Base-by-base conservation (phyloP, 306 rosid species). In the Casuarina equisetifolia region DNA sequence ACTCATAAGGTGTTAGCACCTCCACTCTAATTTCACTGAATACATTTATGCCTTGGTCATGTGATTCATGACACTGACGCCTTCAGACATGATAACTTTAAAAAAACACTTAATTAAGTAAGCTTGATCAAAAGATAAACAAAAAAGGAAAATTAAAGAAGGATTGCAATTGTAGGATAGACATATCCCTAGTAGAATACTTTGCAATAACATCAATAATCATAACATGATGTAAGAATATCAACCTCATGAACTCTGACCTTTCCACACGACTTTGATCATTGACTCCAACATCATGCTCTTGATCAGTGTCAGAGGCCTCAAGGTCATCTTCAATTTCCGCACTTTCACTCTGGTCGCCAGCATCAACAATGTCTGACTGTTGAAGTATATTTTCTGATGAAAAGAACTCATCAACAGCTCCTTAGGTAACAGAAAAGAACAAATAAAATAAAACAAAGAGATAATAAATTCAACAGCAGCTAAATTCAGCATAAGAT, bases 291-390 rank as follows among this genome's bases (percentile, higher is more conserved):
- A 73, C 73, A 20, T 79, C 64, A 62, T 82, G 80, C 69, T 91
- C 96, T 67, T 81, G 85, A 84, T 87, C 89, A 6, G 85, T 85
- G 69, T n/a, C 78, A 67, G 92, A 89, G 81, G 72, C 43, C 67
- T 82, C 91, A 40, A 25, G 67, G 10, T 82, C 88, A 58, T 76
- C 86, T 73, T 87, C 97, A 73, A 75, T 82, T 81, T 85, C 92
- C 81, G 69, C 74, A 63, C 77, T 85, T 79, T 85, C 85, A 72
- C 55, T 55, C 51, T 63, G 73, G 19, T 73, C 80, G 55, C 74
- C 83, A 71, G 69, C 73, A 73, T 70, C 87, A 80, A 36, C 73
- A 57, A 59, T 53, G 51, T 76, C 72, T 15, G 39, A 58, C 70
- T 82, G 83, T 74, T 84, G 81, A 43, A 5, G 45, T 58, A 76